Evolutionary conservation across 768 basidiomycete genomes (phyloP), one percentile per base, ranked within the genome.

Genomic region (Suillus alpinus): DNA sequence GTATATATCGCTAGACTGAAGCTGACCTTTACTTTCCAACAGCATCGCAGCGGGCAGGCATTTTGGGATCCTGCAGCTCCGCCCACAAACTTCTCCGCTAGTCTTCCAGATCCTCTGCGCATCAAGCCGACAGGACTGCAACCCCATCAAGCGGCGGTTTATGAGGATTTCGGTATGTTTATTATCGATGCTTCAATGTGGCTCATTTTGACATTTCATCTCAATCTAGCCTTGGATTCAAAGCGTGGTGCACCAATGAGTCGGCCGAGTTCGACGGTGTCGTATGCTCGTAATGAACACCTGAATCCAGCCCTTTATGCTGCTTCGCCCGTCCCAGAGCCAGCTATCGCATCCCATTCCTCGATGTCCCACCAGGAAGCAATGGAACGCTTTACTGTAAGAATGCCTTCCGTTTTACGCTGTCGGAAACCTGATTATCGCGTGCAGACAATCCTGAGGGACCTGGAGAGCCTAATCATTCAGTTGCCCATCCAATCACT

Each of bases 51-150:
- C 59, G 80, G 81, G 1, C 91, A 91, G 66, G 82, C 88, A 1
- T 98, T 96, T 81, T 96, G 93, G 92, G 96, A 98, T 70, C 85
- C 87, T 12, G 80, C 84, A 37, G 88, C 91, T 63, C 84, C 81
- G 60, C 85, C 78, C 16, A 83, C 91, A 8, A 87, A 83, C 62
- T 91, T 92, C 67, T 82, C 86, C 5, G 75, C 81, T 3, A 83
- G 78, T 57, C 82, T 99, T 46, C 97, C 97, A 4, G 95, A 98
- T 66, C 88, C 92, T 31, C 78, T 99, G 52, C 86, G 95, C 40
- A 85, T 98, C 72, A 91, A 92, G 68, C 79, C 86, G 12, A 86
- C 80, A 47, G 97, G 97, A 41, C 78, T 99, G 10, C 89, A 92
- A 63, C 78, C 83, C 20, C 85, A 87, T 65, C 97, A 99, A 73